Conservation (phyloP, 169 alveolate species). For the Fabrea salina region DNA sequence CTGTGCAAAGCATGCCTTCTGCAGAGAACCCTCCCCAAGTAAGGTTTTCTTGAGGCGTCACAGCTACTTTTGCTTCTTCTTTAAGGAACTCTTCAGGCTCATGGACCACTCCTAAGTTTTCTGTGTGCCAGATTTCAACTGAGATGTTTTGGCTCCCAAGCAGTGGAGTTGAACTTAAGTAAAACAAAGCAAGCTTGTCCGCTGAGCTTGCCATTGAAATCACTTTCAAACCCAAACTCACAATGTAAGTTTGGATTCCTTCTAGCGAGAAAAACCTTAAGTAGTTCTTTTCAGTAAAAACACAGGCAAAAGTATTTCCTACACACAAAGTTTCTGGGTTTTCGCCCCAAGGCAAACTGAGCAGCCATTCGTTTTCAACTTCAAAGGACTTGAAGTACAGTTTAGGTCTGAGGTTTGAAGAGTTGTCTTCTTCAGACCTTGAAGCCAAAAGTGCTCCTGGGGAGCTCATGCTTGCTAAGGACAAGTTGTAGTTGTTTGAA, state of each 20-base stretch:
- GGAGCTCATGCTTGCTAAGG: background rate
- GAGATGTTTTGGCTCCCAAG: background rate
- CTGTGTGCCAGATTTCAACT: background rate
- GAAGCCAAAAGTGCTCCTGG: constrained; percentile 15
- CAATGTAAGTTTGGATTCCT: background rate
- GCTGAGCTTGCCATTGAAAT: constrained; percentile 8
- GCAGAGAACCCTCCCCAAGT: constrained; percentile 3
- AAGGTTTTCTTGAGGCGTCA: background rate
- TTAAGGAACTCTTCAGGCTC: background rate
- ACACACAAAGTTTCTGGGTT: background rate
- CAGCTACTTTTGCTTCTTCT: background rate
- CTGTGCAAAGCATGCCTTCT: background rate
- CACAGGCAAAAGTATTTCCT: background rate
- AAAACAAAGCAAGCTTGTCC: background rate
- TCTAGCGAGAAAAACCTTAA: constrained; percentile 10
- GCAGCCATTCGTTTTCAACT: background rate
- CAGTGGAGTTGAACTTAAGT: constrained; percentile 8
- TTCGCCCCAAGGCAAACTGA: constrained; percentile 4
- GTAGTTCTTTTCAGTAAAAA: background rate
- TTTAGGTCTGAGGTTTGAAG: background rate
- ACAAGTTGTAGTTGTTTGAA: background rate
- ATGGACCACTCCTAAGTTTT: background rate
- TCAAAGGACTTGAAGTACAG: background rate
- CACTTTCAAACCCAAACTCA: background rate
- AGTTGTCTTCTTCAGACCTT: background rate